Percentiles rank a stretch among this genome's conserved stretches.
Conservation (phyloP, 2,329 filamentous ascomycete species). For the Fusarium longipes region DNA sequence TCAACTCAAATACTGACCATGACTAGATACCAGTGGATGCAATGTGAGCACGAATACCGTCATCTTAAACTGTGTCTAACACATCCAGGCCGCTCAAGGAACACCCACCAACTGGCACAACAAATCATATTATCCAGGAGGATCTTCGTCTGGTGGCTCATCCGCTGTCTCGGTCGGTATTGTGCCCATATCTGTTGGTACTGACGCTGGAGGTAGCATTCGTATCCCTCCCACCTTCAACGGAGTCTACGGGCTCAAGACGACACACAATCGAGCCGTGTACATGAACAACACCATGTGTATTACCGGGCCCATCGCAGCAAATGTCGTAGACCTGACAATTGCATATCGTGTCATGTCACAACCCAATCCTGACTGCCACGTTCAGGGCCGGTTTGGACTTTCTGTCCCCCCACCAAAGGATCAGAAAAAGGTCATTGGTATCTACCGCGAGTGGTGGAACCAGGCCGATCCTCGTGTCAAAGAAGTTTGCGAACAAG, state of each 20-base stretch:
- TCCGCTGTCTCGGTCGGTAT: constrained; percentile 77
- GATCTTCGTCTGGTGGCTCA: constrained; percentile 80
- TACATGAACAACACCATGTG: constrained; percentile 65
- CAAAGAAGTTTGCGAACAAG: constrained; percentile 67
- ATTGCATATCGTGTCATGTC: constrained; percentile 86
- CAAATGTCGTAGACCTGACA: constrained; percentile 80
- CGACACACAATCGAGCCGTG: constrained; percentile 77
- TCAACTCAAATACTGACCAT: constrained; percentile 17
- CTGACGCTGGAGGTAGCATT: constrained; percentile 80
- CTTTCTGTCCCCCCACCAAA: constrained; percentile 61
- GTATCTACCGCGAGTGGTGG: constrained; percentile 70
- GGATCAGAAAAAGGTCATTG: constrained; percentile 70
- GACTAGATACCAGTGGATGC: constrained; percentile 79
- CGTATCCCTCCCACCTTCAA: constrained; percentile 81
- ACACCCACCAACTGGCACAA: constrained; percentile 85
- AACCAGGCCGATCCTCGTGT: constrained; percentile 69
- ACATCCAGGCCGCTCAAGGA: constrained; percentile 68
- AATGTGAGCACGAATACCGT: constrained; percentile 62
- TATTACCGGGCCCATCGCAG: constrained; percentile 80
- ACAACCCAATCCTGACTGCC: constrained; percentile 73
- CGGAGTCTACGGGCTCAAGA: constrained; percentile 84
- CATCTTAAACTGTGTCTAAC: constrained; percentile 52
- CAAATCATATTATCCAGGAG: constrained; percentile 79
- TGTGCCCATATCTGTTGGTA: constrained; percentile 79
- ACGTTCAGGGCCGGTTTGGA: constrained; percentile 71